Percentiles rank a stretch among this genome's conserved stretches.
These are phyloP conservation scores for Arbutus unedo DNA, from an alignment of 148 eudicot species.

Conservation along the genomic window DNA sequence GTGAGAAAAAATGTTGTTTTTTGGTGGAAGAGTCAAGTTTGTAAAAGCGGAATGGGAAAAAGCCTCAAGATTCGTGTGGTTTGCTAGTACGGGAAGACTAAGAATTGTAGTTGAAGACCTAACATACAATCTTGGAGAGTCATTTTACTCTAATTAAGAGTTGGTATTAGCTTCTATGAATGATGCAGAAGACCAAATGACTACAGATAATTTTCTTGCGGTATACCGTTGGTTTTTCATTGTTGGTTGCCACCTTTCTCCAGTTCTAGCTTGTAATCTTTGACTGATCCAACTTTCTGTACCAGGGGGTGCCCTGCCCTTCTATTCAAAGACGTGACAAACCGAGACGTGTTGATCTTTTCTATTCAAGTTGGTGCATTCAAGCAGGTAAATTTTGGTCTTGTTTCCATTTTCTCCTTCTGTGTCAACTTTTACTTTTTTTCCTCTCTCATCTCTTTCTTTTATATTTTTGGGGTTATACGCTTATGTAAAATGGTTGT, in stretches of 20 bases:
- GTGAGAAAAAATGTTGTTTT: neutral
- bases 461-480: neutral
- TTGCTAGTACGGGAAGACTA: neutral
- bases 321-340: slow-evolving; percentile 66
- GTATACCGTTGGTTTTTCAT: neutral
- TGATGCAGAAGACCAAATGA: neutral
- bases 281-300: slow-evolving; percentile 3
- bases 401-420: slow-evolving; percentile 6
- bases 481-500: neutral
- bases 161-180: neutral
- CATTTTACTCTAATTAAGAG: neutral
- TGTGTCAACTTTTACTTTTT: neutral
- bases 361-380: slow-evolving; percentile 94
- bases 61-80: too few species aligned
- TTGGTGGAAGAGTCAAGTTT: neutral
- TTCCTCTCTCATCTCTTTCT: neutral
- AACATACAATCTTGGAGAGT: neutral
- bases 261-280: neutral
- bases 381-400: slow-evolving; percentile 57
- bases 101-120: neutral
- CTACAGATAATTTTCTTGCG: neutral
- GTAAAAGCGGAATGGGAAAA: neutral
- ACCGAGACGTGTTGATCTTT: slow-evolving; percentile 90
- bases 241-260: neutral
- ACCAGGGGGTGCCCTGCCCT: slow-evolving; percentile 71